A percentile compares a stretch with the other conserved stretches of the same genome.
Evolutionary conservation across 2,329 filamentous ascomycete genomes (phyloP).

Genomic region (Cladosporium oxysporum): DNA sequence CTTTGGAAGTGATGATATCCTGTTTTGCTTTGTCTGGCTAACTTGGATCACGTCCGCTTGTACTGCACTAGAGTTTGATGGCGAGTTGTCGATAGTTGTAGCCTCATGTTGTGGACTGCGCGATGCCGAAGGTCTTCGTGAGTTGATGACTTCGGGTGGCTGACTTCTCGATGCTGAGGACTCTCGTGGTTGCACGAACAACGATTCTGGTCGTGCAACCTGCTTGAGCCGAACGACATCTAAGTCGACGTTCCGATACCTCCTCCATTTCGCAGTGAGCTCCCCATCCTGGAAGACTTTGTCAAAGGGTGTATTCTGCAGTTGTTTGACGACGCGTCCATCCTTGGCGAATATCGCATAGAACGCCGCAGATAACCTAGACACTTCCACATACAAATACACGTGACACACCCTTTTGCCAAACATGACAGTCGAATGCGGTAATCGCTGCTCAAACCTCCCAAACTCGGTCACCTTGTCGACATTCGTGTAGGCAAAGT

Average conservation of each 20-base stretch:
- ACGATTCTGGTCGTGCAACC: slow-evolving; percentile 1
- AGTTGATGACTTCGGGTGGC: background rate
- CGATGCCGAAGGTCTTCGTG: background rate
- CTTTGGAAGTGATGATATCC: background rate
- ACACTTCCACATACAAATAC: slow-evolving; percentile 3
- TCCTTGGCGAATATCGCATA: slow-evolving; percentile 5
- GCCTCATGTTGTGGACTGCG: background rate
- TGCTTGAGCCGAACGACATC: background rate
- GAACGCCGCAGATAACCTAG: background rate
- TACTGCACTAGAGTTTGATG: background rate
- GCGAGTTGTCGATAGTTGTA: background rate
- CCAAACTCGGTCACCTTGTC: slow-evolving; percentile 7
- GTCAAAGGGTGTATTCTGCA: background rate
- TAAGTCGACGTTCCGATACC: background rate
- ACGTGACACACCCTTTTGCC: slow-evolving; percentile 9
- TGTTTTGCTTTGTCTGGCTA: background rate
- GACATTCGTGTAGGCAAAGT: slow-evolving; percentile 3
- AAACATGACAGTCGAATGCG: slow-evolving; percentile 1
- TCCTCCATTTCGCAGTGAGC: background rate
- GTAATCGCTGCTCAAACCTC: slow-evolving; percentile 1
- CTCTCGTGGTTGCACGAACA: background rate
- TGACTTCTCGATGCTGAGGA: background rate
- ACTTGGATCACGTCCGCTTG: background rate
- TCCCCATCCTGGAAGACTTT: background rate
- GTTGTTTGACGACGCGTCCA: slow-evolving; percentile 1